phyloP scores from a whole-genome alignment of 1,284 basidiomycete species.

The Albatrellus sp. region DNA sequence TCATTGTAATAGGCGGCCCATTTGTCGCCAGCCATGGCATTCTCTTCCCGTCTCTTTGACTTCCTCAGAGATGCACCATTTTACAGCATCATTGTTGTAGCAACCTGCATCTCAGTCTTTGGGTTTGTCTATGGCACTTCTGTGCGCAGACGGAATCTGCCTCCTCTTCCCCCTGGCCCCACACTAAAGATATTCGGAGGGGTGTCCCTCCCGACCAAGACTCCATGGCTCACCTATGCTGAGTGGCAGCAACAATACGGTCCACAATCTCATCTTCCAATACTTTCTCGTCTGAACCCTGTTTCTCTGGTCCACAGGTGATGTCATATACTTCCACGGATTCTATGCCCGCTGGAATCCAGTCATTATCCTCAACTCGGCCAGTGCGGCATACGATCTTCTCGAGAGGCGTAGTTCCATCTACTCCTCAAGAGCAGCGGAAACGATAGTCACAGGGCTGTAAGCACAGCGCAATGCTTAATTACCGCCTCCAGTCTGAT shows the following conservation, averaged over 20 bases:
- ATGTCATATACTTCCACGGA: conserved; percentile 24
- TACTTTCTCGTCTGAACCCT: no score
- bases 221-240: neutral
- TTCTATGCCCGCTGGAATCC: conserved; percentile 21
- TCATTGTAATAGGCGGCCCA: no score
- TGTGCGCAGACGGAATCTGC: neutral
- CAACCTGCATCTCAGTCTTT: no score
- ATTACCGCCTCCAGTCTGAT: neutral
- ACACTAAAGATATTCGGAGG: neutral
- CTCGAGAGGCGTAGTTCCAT: conserved; percentile 26
- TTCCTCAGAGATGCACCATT: no score
- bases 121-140: no score
- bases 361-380: conserved; percentile 26
- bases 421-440: conserved; percentile 23
- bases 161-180: neutral
- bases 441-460: conserved; percentile 12
- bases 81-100: no score
- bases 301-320: no score
- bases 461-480: neutral
- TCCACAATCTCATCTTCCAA: neutral
- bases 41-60: no score
- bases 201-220: neutral
- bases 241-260: neutral
- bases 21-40: no score
- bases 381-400: conserved; percentile 23